Percentiles rank a stretch among this genome's conserved stretches.
Conservation (phyloP, 352 stramenopile species). For the Phytophthora hibernalis region DNA sequence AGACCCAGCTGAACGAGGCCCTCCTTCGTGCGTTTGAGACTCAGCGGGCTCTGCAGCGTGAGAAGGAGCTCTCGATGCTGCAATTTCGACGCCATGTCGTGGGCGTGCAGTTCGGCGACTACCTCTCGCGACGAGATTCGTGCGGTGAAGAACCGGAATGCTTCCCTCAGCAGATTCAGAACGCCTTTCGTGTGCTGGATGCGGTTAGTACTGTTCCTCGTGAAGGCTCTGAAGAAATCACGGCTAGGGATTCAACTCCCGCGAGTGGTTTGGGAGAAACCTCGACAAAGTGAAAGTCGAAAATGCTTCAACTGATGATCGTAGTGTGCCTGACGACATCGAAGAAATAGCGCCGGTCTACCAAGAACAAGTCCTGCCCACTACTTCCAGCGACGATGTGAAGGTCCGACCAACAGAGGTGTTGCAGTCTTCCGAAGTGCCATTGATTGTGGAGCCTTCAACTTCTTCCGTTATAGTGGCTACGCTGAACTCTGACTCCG, state of each 20-base stretch:
- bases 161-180: slow-evolving; percentile 19
- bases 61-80: slow-evolving; percentile 26
- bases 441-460: not conserved
- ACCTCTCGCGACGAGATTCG: slow-evolving; percentile 9
- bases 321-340: not conserved
- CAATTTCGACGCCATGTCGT: slow-evolving; percentile 20
- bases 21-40: slow-evolving; percentile 28
- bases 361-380: not conserved
- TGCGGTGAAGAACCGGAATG: not conserved
- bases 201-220: not conserved
- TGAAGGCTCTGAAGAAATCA: slow-evolving; percentile 9
- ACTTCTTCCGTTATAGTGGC: not conserved
- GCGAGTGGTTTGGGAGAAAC: slow-evolving; percentile 1
- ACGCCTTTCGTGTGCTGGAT: slow-evolving; percentile 17
- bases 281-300: not conserved
- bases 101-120: slow-evolving; percentile 9
- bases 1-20: slow-evolving; percentile 33
- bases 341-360: not conserved
- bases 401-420: slow-evolving; percentile 1
- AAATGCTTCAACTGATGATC: not conserved
- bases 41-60: slow-evolving; percentile 24
- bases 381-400: not conserved
- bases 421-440: not conserved
- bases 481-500: not conserved
- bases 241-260: not conserved